Evolutionary conservation across 2,329 filamentous ascomycete species (phyloP).

Genomic region (Claviceps cyperi): DNA sequence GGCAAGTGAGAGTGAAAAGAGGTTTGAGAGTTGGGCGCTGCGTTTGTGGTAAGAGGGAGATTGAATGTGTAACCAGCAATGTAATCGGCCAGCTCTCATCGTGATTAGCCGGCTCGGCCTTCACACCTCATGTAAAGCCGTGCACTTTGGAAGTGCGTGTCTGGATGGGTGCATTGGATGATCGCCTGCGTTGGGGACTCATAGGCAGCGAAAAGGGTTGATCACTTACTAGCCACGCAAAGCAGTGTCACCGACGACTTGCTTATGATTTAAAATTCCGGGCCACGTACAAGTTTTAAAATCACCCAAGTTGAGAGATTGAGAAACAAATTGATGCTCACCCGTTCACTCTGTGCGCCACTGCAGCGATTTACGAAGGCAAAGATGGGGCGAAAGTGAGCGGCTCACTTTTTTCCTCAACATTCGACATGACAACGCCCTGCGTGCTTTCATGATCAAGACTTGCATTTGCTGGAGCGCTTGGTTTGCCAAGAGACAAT

Average conservation of each 20-base stretch:
- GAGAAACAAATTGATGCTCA: not conserved
- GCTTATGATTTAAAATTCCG: not conserved
- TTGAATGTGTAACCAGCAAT: not conserved
- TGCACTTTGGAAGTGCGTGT: no score
- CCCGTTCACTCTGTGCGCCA: not conserved
- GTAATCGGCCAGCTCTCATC: not conserved
- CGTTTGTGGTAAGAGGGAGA: not conserved
- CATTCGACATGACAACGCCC: not conserved
- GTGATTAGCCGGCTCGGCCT: not conserved
- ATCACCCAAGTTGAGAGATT: not conserved
- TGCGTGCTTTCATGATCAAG: conserved; percentile 1
- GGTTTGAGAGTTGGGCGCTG: not conserved
- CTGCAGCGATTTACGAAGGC: not conserved
- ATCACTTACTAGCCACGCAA: conserved; percentile 2
- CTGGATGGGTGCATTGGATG: not conserved
- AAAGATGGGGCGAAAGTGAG: not conserved
- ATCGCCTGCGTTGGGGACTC: not conserved
- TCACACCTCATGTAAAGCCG: not conserved
- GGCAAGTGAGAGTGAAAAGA: not conserved
- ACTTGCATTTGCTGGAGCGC: not conserved
- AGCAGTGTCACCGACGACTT: not conserved
- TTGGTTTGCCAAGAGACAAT: not conserved
- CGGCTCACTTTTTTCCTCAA: conserved; percentile 1
- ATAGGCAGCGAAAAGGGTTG: not conserved
- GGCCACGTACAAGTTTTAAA: not conserved